These are phyloP conservation scores for Adansonia gregorii DNA, from an alignment of 441 rosid species.

Conservation along the genomic window DNA sequence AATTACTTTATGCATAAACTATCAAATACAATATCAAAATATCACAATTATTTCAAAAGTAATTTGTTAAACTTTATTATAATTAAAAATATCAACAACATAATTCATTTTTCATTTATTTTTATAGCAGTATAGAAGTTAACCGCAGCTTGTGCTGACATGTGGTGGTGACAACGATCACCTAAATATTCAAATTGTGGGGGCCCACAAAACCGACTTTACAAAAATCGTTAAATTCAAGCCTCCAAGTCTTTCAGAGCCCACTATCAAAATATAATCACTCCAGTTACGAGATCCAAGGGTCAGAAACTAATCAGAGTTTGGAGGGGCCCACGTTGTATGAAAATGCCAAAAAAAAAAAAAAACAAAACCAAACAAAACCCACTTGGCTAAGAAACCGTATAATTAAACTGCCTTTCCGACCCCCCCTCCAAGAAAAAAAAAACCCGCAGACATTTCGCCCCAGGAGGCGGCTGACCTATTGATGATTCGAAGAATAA, in stretches of 20 bases:
- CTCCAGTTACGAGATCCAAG: neutral
- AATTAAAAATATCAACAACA: too few relatives aligned
- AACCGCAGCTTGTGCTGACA: neutral
- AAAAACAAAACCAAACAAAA: too few relatives aligned
- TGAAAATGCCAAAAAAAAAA: neutral
- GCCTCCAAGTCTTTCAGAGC: neutral
- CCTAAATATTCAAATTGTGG: neutral
- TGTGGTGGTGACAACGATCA: too few relatives aligned
- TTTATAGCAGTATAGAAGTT: neutral
- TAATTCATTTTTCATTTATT: too few relatives aligned
- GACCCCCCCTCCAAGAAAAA: neutral
- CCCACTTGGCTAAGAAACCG: constrained; percentile 9
- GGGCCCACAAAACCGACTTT: neutral
- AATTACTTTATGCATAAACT: too few relatives aligned
- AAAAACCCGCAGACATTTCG: neutral
- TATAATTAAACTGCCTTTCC: too few relatives aligned
- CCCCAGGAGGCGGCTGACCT: constrained; percentile 42
- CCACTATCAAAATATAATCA: neutral
- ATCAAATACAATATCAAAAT: too few relatives aligned
- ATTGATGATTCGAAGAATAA: neutral
- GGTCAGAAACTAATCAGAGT: neutral
- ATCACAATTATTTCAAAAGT: too few relatives aligned
- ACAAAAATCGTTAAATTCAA: neutral
- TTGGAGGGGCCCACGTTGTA: constrained; percentile 20
- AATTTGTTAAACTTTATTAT: too few relatives aligned